Base-by-base conservation (phyloP, 1,284 basidiomycete genomes). In the Golubevia pallescens region DNA sequence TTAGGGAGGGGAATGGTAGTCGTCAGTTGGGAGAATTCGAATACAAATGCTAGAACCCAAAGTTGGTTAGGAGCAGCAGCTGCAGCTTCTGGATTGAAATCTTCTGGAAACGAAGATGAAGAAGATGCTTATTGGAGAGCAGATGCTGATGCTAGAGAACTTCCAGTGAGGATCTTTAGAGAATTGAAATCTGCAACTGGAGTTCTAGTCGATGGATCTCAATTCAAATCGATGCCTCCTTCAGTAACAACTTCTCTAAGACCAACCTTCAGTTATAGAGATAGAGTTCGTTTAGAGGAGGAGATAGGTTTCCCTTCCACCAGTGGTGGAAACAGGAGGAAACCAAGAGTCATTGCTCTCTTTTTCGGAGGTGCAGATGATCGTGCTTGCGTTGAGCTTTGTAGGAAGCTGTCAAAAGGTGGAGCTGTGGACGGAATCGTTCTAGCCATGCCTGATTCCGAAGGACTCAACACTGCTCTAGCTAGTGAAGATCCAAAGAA, bases 361-460 rank as follows among this genome's bases (percentile, higher is more conserved):
- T 76, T 76, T 34, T 76, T 69, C 16, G 74, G 74, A 42, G 74
- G 74, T 3, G 62, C 66, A 8, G 74, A 77, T 57, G 74, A 77
- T 58, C 61, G 73, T 2, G 68, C 68, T 2, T 71, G 71, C 2
- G 72, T 77, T 8, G 70, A 72, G 34, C 34, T 77, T 10, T 38
- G 68, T 51, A 58, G 63, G 1, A 61, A 55, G 14, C 57, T 75
- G 13, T 69, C 71, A 13, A 51, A 62, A 16, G 24, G 55, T 10
- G 65, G 67, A 23, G 62, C 51, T 19, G 69, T 71, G 1, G 69
- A 75, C n/a, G 73, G 66, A 8, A 21, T 74, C 51, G 70, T 77
- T 7, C 58, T 73, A 16, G 56, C 68, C 0, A 64, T 70, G 55
- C 42, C 42, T 10, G 42, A 48, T 16, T 48, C 42, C 10, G 42